These are phyloP conservation scores for Shiraia sp. DNA, from an alignment of 2,329 filamentous ascomycete species.

Conservation along the genomic window DNA sequence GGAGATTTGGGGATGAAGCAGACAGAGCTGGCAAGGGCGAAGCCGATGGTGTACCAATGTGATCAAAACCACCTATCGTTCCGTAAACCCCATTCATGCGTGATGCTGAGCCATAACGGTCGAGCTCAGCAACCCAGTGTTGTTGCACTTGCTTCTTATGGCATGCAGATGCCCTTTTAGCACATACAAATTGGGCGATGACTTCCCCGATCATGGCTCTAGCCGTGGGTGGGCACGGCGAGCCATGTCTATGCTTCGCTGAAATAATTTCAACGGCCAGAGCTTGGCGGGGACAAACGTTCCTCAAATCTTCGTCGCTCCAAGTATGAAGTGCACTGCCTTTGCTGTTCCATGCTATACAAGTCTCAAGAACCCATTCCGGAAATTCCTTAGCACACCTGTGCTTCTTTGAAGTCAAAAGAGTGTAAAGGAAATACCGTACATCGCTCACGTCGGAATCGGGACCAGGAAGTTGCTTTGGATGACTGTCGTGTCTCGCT, in stretches of 20 bases:
- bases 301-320: conserved; percentile 5
- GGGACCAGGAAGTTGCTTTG: neutral
- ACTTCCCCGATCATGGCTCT: conserved; percentile 1
- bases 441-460: conserved; percentile 9
- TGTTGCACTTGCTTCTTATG: neutral
- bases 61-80: too few species aligned
- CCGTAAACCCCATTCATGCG: too few species aligned
- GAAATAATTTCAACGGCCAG: conserved; percentile 6
- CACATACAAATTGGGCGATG: neutral
- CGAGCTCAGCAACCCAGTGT: neutral
- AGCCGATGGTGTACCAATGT: too few species aligned
- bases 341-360: conserved; percentile 18
- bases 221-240: neutral
- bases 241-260: neutral
- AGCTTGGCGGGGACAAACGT: conserved; percentile 15
- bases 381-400: conserved; percentile 16
- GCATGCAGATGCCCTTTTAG: neutral
- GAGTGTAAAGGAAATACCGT: conserved; percentile 23
- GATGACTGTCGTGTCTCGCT: neutral
- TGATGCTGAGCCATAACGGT: conserved; percentile 5
- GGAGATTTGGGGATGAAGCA: too few species aligned
- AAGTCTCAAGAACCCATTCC: conserved; percentile 33
- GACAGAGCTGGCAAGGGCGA: too few species aligned
- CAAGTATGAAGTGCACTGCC: conserved; percentile 15
- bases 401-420: conserved; percentile 17